phyloP scores from a whole-genome alignment of 805 yeast genomes.

The Candida jianshihensis region DNA sequence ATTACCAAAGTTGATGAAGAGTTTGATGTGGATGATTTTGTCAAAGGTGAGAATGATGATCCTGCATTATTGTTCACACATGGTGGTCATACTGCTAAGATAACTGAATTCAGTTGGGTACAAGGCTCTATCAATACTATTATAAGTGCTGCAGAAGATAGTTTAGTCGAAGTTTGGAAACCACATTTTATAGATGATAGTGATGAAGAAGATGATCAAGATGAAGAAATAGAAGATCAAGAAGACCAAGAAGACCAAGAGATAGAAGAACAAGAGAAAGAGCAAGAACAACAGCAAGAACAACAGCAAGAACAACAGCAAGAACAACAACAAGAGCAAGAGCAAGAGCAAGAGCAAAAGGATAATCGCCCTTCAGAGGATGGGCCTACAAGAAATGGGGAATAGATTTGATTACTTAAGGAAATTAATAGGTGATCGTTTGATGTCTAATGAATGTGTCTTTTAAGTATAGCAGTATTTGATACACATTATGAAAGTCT shows the following conservation, averaged over 20 bases:
- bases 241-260: conserved; percentile 5
- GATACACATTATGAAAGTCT: too few species aligned
- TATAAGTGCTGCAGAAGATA: conserved; percentile 71
- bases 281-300: not conserved
- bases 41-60: conserved; percentile 56
- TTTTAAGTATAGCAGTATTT: too few species aligned
- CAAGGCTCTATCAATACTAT: conserved; percentile 50
- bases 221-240: conserved; percentile 11
- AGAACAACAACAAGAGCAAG: too few species aligned
- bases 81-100: conserved; percentile 76
- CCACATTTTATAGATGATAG: conserved; percentile 31
- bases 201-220: conserved; percentile 33
- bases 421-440: too few species aligned
- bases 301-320: not conserved
- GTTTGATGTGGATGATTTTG: conserved; percentile 45
- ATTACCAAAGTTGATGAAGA: conserved; percentile 49
- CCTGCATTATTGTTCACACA: conserved; percentile 76
- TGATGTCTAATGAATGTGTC: too few species aligned
- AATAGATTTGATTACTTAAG: too few species aligned
- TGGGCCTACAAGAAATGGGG: too few species aligned
- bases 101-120: conserved; percentile 64
- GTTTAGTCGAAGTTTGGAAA: conserved; percentile 68
- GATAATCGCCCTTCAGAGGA: too few species aligned
- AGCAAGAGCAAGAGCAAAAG: too few species aligned
- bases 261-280: not conserved